A percentile compares a stretch with the other conserved stretches of the same genome.
phyloP scores from a whole-genome alignment of 2,329 filamentous ascomycete species.

The Fusarium oligoseptatum region DNA sequence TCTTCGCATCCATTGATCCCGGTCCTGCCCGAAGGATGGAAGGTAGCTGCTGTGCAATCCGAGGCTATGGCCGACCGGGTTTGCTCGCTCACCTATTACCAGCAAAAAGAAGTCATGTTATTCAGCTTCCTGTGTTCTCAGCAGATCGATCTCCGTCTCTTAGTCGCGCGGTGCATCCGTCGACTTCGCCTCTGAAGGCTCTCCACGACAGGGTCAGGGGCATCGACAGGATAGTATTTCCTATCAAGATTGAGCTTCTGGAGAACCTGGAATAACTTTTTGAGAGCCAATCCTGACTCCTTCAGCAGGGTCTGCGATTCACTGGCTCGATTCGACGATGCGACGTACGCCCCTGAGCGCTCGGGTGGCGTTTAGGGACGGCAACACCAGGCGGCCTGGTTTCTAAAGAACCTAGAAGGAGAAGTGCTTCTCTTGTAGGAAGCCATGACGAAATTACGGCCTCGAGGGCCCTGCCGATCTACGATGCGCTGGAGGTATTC shows the following conservation, averaged over 20 bases:
- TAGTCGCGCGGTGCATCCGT: not conserved
- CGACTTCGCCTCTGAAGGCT: not conserved
- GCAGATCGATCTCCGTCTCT: too few relatives aligned
- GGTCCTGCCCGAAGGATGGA: not conserved
- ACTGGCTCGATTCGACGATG: not conserved
- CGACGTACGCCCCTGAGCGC: not conserved
- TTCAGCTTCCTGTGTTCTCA: not conserved
- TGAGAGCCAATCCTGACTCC: not conserved
- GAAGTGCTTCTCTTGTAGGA: not conserved
- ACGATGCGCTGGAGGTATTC: not conserved
- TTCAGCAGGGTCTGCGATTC: not conserved
- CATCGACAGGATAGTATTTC: not conserved
- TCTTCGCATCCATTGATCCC: not conserved
- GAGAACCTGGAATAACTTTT: too few relatives aligned
- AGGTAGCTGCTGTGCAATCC: not conserved
- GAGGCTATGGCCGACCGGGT: not conserved
- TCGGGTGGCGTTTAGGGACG: not conserved
- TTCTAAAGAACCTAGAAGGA: not conserved
- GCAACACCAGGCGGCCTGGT: not conserved
- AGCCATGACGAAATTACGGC: not conserved
- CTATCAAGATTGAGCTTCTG: not conserved
- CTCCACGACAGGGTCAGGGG: not conserved
- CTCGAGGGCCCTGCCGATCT: not conserved
- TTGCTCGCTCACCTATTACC: not conserved
- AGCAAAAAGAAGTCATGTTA: not conserved